phyloP scores from a whole-genome alignment of 106 monocot species.

The Allium sativum region DNA sequence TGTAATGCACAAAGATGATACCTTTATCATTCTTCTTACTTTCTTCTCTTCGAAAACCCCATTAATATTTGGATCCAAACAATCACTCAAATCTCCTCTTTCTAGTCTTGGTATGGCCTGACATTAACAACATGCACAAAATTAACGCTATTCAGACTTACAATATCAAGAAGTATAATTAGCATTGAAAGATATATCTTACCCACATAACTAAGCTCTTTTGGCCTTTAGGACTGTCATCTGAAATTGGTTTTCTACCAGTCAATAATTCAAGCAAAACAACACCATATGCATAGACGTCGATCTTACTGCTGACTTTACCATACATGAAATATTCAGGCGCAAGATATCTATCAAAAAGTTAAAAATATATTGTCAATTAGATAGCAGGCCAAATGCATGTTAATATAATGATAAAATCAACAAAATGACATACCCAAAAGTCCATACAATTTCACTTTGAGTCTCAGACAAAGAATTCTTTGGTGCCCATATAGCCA shows the following conservation, averaged over 20 bases:
- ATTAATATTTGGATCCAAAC: constrained; percentile 56
- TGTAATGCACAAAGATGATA: constrained; percentile 59
- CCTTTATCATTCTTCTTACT: constrained; percentile 44
- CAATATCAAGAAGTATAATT: neutral
- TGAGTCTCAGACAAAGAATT: constrained; percentile 10
- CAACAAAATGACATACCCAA: constrained; percentile 18
- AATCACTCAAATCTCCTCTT: constrained; percentile 38
- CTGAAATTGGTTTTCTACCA: constrained; percentile 65
- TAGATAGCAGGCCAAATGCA: neutral
- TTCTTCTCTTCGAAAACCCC: constrained; percentile 41
- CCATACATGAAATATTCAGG: constrained; percentile 96
- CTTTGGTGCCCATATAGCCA: constrained; percentile 19
- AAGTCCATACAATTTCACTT: constrained; percentile 18
- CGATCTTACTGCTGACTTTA: constrained; percentile 72
- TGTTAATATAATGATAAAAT: neutral
- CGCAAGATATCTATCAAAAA: constrained; percentile 60
- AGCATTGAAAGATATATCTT: constrained; percentile 17
- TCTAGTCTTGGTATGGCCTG: constrained; percentile 58
- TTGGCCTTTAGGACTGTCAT: constrained; percentile 52
- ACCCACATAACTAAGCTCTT: constrained; percentile 93
- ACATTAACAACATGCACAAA: neutral
- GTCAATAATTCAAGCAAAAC: constrained; percentile 85
- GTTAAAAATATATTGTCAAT: neutral
- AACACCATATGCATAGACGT: constrained; percentile 88
- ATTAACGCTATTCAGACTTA: neutral